Percentiles rank a stretch among this genome's conserved stretches.
phyloP scores from a whole-genome alignment of 306 rosid genomes.

The Cucurbita maxima region DNA sequence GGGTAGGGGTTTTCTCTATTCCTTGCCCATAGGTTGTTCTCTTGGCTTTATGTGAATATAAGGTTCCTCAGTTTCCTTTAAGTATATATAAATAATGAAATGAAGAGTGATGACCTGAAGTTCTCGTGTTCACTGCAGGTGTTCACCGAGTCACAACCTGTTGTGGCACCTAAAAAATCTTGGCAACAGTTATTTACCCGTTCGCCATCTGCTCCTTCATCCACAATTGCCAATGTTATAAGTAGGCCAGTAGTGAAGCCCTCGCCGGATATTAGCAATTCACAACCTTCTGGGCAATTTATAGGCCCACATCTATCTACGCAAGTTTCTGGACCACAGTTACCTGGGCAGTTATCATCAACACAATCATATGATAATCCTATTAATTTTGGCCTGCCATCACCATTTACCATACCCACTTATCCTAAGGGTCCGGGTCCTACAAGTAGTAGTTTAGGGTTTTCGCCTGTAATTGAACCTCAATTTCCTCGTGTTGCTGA shows the following conservation, averaged over 20 bases:
- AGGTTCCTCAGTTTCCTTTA: background rate
- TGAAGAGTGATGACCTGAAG: conserved; percentile 8
- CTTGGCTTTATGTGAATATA: background rate
- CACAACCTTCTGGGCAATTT: conserved; percentile 33
- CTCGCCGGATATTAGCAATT: conserved; percentile 45
- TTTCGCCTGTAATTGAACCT: conserved; percentile 72
- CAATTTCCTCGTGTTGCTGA: conserved; percentile 46
- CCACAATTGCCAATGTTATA: conserved; percentile 60
- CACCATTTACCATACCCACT: conserved; percentile 58
- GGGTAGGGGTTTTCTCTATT: background rate
- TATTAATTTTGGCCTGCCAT: conserved; percentile 72
- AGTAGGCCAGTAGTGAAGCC: conserved; percentile 68
- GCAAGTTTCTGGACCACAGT: conserved; percentile 16
- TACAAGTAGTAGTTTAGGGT: conserved; percentile 57
- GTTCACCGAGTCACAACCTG: conserved; percentile 45
- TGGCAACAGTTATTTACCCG: conserved; percentile 97
- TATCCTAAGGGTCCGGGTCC: conserved; percentile 37
- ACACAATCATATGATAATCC: conserved; percentile 69
- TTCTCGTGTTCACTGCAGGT: conserved; percentile 47
- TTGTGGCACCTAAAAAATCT: conserved; percentile 60
- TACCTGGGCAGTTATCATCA: conserved; percentile 37
- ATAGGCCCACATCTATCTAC: background rate
- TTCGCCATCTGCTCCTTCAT: conserved; percentile 42
- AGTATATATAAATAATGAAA: background rate
- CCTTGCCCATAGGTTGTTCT: background rate